Evolutionary conservation across 352 stramenopile genomes (phyloP), one percentile per base, ranked within the genome.

Genomic region (Pythium aquatile): DNA sequence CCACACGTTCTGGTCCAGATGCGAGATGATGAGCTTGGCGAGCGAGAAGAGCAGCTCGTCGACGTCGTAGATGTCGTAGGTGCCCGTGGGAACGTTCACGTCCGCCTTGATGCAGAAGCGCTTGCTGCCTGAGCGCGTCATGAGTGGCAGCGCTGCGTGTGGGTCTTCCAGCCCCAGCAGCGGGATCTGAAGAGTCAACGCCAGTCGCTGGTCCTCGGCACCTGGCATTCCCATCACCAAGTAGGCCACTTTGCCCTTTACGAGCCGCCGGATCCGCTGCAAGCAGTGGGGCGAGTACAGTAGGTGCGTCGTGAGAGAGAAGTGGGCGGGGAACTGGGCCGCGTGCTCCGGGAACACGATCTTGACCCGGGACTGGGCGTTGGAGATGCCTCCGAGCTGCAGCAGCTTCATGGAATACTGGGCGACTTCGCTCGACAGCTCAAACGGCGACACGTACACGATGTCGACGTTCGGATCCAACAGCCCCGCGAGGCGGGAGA

Each of bases 11-110:
- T 96, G 70, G 28, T 97, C 83, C 29, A 97, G 64, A 63, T 98
- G 85, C 40, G 84, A 69, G 24, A 93, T 77, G 46, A 93, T 88
- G 44, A 98, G 82, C 65, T 96, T 96, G 28, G 88, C 78, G 20
- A 98, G 75, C 20, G 89, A 76, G 24, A 89, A 74, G 28, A 88
- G 76, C 14, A 97, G 55, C 56, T 98, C 90, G 39, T 96, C 83
- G 24, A 94, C 83, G 61, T 95, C 80, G 65, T 96, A 97, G 32
- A 98, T 70, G 58, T 97, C 91, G 65, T 96, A 93, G 6, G 85
- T 90, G 29, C 90, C 91, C 5, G 76, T 81, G 16, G 87, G 89
- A 3, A 94, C 83, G 65, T 94, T 96, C 17, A 97, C 88, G 56
- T 96, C 86, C 1, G 88, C 84, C 49, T 84, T 77, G 40, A 90